Evolutionary conservation across 225 moss, liverwort and hornwort species (phyloP).

Genomic region (Climacium dendroides): DNA sequence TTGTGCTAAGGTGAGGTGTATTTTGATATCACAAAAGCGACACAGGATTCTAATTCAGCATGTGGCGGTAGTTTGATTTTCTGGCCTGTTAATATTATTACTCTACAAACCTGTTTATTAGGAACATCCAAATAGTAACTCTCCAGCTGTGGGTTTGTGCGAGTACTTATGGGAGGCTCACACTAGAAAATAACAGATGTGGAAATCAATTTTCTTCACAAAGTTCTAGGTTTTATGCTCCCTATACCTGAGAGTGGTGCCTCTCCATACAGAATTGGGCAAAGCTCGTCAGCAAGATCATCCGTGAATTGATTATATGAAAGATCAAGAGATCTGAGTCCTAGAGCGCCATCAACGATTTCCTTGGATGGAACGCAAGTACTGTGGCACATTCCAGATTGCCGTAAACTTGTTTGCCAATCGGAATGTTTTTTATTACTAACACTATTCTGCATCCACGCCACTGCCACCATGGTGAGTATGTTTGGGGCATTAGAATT

Average conservation of each 20-base stretch:
- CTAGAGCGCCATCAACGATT: neutral
- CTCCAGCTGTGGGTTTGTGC: neutral
- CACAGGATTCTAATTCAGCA: neutral
- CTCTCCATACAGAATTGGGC: slow-evolving; percentile 13
- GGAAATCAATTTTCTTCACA: neutral
- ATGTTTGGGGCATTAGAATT: neutral
- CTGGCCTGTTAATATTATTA: neutral
- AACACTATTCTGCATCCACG: neutral
- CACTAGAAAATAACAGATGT: neutral
- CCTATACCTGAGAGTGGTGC: slow-evolving; percentile 14
- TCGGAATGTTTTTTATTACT: neutral
- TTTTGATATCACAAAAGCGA: neutral
- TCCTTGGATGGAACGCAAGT: neutral
- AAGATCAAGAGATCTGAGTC: slow-evolving; percentile 19
- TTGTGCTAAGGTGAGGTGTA: neutral
- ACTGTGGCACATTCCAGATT: neutral
- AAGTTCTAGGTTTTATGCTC: neutral
- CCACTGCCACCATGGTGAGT: neutral
- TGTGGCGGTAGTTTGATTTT: neutral
- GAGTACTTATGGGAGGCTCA: neutral
- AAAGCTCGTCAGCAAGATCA: slow-evolving; percentile 26
- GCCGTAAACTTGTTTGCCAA: slow-evolving; percentile 20
- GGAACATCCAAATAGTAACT: neutral
- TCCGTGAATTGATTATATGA: slow-evolving; percentile 25
- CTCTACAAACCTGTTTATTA: neutral